These are phyloP conservation scores for Mycosarcoma mackinlayi DNA, from an alignment of 1,284 basidiomycete genomes.

Conservation along the genomic window DNA sequence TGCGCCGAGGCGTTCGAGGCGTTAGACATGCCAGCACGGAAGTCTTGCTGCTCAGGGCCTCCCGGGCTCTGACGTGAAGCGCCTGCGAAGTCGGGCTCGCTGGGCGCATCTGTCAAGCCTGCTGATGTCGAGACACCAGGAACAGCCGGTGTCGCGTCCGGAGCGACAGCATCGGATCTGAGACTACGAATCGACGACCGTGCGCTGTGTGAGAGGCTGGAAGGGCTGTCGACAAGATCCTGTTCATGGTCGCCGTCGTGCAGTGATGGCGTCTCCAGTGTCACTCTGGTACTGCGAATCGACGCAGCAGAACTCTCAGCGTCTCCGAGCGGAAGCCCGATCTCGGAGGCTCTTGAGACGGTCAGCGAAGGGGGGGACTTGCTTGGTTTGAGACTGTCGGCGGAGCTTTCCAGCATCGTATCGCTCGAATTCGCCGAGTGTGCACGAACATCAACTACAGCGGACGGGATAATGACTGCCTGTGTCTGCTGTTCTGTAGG, in stretches of 20 bases:
- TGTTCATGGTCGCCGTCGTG: conserved; percentile 14
- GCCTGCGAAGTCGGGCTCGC: background rate
- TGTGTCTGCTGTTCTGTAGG: background rate
- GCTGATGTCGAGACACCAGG: background rate
- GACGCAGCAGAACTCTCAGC: background rate
- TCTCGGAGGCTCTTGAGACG: conserved; percentile 40
- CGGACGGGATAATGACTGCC: background rate
- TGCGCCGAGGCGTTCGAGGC: conserved; percentile 4
- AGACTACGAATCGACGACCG: conserved; percentile 31
- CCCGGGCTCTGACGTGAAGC: conserved; percentile 10
- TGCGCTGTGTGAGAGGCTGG: conserved; percentile 29
- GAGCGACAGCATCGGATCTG: conserved; percentile 13
- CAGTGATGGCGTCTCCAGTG: conserved; percentile 7
- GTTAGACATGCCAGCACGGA: background rate
- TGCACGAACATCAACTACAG: background rate
- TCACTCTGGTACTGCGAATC: background rate
- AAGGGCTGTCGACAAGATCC: conserved; percentile 35
- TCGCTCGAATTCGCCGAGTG: conserved; percentile 11
- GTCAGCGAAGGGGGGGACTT: conserved; percentile 18
- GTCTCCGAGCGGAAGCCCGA: background rate
- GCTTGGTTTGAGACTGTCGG: background rate
- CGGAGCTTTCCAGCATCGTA: background rate
- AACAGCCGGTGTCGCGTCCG: background rate
- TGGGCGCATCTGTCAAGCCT: conserved; percentile 1
- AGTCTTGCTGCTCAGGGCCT: background rate